Conservation (phyloP, 495 filamentous ascomycete genomes). For the Penicillium crystallinum region DNA sequence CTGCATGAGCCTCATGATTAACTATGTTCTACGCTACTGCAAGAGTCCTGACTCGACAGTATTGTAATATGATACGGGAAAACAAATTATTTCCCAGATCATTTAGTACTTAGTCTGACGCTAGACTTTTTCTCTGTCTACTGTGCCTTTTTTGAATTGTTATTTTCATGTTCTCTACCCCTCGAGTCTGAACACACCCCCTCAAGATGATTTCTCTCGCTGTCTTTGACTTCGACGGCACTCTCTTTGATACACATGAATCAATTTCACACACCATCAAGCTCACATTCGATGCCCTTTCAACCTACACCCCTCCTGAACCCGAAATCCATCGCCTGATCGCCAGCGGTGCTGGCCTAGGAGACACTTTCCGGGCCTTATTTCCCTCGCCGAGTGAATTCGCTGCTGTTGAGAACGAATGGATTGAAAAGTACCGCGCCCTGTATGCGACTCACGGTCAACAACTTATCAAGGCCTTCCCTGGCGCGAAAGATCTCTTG, state of each 20-base stretch:
- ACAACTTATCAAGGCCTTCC: slow-evolving; percentile 17
- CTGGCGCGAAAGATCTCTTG: slow-evolving; percentile 17
- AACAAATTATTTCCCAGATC: neutral
- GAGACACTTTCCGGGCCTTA: slow-evolving; percentile 17
- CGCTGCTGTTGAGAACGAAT: slow-evolving; percentile 10
- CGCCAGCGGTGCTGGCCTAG: slow-evolving; percentile 15
- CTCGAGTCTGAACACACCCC: too few relatives aligned
- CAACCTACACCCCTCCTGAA: slow-evolving; percentile 11
- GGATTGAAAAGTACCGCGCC: slow-evolving; percentile 20
- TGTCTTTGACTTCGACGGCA: slow-evolving; percentile 30
- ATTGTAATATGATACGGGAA: neutral
- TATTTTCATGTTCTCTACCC: too few relatives aligned
- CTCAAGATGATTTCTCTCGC: slow-evolving; percentile 11
- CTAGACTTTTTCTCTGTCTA: too few relatives aligned
- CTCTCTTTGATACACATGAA: slow-evolving; percentile 25
- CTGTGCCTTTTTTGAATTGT: too few relatives aligned
- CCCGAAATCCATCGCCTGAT: slow-evolving; percentile 17
- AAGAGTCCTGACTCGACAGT: neutral
- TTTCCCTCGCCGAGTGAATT: slow-evolving; percentile 9
- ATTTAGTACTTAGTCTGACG: neutral
- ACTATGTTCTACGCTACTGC: neutral
- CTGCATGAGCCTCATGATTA: neutral
- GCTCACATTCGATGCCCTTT: slow-evolving; percentile 20
- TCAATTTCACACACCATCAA: slow-evolving; percentile 17
- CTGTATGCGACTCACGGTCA: slow-evolving; percentile 26